Percentiles rank a stretch among this genome's conserved stretches.
Evolutionary conservation across 352 stramenopile species (phyloP).

Genomic region (Peronosclerospora sorghi): DNA sequence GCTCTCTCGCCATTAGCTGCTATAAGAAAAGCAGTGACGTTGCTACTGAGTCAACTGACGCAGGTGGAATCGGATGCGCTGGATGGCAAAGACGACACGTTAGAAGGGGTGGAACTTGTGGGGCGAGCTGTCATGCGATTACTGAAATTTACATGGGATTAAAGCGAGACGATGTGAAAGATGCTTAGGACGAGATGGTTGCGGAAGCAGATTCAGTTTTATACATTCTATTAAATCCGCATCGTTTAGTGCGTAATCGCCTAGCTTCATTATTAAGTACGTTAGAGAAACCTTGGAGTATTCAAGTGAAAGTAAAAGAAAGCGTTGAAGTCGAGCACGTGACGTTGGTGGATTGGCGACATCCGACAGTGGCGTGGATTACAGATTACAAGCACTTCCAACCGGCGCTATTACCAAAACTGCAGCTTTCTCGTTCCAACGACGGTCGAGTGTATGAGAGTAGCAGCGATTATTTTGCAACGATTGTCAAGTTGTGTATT

Average conservation of each 20-base stretch:
- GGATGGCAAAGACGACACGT: constrained; percentile 29
- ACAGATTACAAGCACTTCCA: constrained; percentile 61
- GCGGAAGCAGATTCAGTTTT: constrained; percentile 31
- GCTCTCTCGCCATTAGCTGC: constrained; percentile 20
- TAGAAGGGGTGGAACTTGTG: constrained; percentile 34
- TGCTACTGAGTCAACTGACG: too few species aligned
- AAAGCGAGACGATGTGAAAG: constrained; percentile 36
- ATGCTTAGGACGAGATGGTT: constrained; percentile 46
- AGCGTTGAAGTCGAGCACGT: too few species aligned
- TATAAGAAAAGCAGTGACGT: constrained; percentile 17
- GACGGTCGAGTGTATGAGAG: too few species aligned
- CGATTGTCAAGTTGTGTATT: constrained; percentile 62
- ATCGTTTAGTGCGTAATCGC: constrained; percentile 34
- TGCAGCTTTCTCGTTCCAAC: constrained; percentile 60
- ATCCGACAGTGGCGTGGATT: constrained; percentile 64
- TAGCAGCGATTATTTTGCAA: constrained; percentile 77
- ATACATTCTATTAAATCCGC: constrained; percentile 28
- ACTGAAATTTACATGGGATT: constrained; percentile 70
- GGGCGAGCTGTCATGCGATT: constrained; percentile 25
- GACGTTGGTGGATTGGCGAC: constrained; percentile 34
- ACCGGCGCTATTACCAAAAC: constrained; percentile 43
- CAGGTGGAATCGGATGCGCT: constrained; percentile 8
- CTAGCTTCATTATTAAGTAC: constrained; percentile 41
- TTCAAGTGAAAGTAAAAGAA: too few species aligned
- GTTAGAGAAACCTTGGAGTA: constrained; percentile 63